Conservation (phyloP, 345 rosid genomes). For the Salix suchowensis region DNA sequence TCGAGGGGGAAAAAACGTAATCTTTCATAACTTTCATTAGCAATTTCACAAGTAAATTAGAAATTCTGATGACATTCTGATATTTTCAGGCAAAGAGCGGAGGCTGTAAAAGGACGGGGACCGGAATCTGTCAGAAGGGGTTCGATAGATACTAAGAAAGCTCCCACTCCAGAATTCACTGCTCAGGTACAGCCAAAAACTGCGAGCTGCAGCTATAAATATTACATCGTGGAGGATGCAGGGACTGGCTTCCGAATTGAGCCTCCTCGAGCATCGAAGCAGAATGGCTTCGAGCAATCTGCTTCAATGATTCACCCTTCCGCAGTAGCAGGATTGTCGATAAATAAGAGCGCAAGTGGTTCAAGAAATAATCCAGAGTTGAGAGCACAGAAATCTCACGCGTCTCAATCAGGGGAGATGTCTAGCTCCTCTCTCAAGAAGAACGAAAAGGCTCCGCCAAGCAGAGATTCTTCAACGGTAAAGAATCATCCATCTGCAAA, state of each 20-base stretch:
- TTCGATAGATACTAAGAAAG: conserved; percentile 42
- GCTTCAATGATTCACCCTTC: conserved; percentile 53
- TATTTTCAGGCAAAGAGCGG: conserved; percentile 53
- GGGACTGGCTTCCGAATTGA: conserved; percentile 44
- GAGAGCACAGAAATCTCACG: conserved; percentile 28
- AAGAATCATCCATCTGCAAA: not conserved
- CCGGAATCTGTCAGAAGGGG: conserved; percentile 67
- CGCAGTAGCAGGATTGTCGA: conserved; percentile 16
- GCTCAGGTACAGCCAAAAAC: conserved; percentile 43
- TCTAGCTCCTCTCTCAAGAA: conserved; percentile 28
- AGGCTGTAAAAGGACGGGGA: conserved; percentile 52
- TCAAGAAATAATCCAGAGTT: conserved; percentile 27
- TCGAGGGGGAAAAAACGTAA: not conserved
- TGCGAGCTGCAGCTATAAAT: conserved; percentile 34
- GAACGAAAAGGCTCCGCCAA: conserved; percentile 17
- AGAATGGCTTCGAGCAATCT: conserved; percentile 28
- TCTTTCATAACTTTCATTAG: not conserved
- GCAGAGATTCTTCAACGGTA: conserved; percentile 40
- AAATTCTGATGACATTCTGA: too few species aligned
- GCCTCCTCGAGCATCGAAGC: conserved; percentile 25
- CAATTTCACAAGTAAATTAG: not conserved
- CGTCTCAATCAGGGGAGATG: conserved; percentile 29
- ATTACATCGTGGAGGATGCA: conserved; percentile 37
- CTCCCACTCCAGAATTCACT: conserved; percentile 58
- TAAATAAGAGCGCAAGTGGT: conserved; percentile 29